Evolutionary conservation across 225 moss, liverwort and hornwort genomes (phyloP).

Genomic region (Polytrichum formosum): DNA sequence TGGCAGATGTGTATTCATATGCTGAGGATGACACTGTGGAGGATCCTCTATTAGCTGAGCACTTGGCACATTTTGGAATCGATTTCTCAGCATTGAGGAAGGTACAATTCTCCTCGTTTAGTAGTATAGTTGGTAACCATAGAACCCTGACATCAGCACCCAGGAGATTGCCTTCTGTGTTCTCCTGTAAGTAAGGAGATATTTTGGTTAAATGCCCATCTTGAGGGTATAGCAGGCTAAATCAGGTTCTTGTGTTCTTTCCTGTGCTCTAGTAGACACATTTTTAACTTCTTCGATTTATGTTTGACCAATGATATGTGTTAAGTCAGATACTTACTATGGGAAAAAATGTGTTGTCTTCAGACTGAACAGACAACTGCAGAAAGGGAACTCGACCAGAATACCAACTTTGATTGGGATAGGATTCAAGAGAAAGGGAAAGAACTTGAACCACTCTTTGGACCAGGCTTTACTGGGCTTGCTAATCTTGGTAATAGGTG

Average conservation of each 20-base stretch:
- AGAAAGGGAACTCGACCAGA: slow-evolving; percentile 95
- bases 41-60: slow-evolving; percentile 86
- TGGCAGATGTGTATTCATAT: slow-evolving; percentile 94
- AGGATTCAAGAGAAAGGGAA: slow-evolving; percentile 98
- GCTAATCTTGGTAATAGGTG: slow-evolving; percentile 98
- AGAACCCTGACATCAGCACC: not conserved
- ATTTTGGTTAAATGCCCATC: not conserved
- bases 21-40: slow-evolving; percentile 94
- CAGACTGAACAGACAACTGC: slow-evolving; percentile 99
- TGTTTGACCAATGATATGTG: not conserved
- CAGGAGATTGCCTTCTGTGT: not conserved
- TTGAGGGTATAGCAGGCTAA: too few species aligned
- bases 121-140: not conserved
- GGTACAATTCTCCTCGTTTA: slow-evolving; percentile 31
- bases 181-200: not conserved
- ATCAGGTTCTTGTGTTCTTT: too few species aligned
- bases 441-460: slow-evolving; percentile 91
- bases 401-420: slow-evolving; percentile 98
- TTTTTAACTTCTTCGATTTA: too few species aligned
- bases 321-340: not conserved
- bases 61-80: slow-evolving; percentile 98
- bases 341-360: not conserved
- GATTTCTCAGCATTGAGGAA: slow-evolving; percentile 89
- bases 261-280: too few species aligned
- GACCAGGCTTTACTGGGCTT: slow-evolving; percentile 95